Evolutionary conservation across 441 rosid species (phyloP).

Genomic region (Brassica balearica): DNA sequence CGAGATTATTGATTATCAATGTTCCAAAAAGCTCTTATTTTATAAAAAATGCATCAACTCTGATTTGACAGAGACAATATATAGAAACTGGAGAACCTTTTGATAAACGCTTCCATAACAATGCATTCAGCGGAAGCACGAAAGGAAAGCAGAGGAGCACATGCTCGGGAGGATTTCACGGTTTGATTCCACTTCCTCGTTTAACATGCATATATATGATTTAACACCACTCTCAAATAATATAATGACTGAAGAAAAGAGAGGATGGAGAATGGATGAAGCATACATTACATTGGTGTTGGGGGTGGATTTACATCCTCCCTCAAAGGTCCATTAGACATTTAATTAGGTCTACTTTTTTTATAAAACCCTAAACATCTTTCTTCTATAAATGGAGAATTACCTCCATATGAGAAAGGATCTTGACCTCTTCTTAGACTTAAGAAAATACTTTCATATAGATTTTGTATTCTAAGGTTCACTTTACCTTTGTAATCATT

Average conservation of each 20-base stretch:
- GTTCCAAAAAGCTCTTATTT: neutral
- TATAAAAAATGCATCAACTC: conserved; percentile 67
- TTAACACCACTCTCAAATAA: neutral
- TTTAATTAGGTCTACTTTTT: no score
- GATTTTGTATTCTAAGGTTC: no score
- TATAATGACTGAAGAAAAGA: conserved; percentile 70
- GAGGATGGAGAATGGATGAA: conserved; percentile 97
- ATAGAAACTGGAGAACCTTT: conserved; percentile 83
- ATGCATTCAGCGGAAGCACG: conserved; percentile 99
- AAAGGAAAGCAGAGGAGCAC: conserved; percentile 99
- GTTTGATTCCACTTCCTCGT: conserved; percentile 48
- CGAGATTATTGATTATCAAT: no score
- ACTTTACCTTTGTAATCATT: no score
- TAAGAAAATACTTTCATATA: no score
- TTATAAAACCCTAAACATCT: no score
- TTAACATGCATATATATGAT: neutral
- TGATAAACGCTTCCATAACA: conserved; percentile 95
- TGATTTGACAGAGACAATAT: conserved; percentile 86
- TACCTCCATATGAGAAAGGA: no score
- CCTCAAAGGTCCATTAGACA: no score
- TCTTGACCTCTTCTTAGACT: no score
- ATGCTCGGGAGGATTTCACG: conserved; percentile 97
- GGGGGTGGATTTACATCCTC: no score
- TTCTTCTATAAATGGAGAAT: no score
- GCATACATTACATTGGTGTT: conserved; percentile 52